phyloP scores from a whole-genome alignment of 1,284 basidiomycete species.

The Cryptococcus wingfieldii region DNA sequence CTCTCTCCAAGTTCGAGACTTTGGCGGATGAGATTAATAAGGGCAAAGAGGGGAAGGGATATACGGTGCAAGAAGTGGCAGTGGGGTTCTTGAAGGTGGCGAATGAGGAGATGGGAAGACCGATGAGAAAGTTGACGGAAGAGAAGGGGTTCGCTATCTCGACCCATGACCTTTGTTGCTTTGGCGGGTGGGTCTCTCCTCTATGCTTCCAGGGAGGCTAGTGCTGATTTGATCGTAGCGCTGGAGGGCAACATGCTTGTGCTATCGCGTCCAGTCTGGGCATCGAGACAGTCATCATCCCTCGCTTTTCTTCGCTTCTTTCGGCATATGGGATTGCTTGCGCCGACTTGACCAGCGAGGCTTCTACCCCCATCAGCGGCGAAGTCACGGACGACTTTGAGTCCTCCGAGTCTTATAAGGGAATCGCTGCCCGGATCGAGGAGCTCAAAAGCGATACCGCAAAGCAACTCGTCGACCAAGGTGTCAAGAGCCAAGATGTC shows the following conservation, averaged over 20 bases:
- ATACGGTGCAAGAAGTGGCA: conserved; percentile 32
- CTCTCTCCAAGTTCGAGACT: conserved; percentile 42
- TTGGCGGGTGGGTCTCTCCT: conserved; percentile 18
- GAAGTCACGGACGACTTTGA: conserved; percentile 28
- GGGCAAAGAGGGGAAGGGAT: conserved; percentile 6
- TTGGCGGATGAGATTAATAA: conserved; percentile 50
- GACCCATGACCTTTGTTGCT: conserved; percentile 35
- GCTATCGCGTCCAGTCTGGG: conserved; percentile 32
- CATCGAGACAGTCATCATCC: conserved; percentile 38
- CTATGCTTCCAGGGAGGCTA: neutral
- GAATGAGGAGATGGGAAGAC: conserved; percentile 36
- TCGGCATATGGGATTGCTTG: conserved; percentile 44
- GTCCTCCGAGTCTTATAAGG: conserved; percentile 18
- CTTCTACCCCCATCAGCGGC: conserved; percentile 14
- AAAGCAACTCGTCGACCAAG: conserved; percentile 41
- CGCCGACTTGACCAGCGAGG: conserved; percentile 28
- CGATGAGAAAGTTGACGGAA: conserved; percentile 26
- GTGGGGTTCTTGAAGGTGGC: conserved; percentile 37
- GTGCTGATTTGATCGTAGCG: conserved; percentile 14
- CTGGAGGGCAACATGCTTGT: conserved; percentile 41
- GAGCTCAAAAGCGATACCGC: conserved; percentile 19
- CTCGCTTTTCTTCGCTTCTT: conserved; percentile 35
- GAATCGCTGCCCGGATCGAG: conserved; percentile 13
- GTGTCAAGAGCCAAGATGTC: conserved; percentile 39
- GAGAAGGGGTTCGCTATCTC: conserved; percentile 34